phyloP scores from a whole-genome alignment of 176 grass and related monocot genomes.

The Musa troglodytarum region DNA sequence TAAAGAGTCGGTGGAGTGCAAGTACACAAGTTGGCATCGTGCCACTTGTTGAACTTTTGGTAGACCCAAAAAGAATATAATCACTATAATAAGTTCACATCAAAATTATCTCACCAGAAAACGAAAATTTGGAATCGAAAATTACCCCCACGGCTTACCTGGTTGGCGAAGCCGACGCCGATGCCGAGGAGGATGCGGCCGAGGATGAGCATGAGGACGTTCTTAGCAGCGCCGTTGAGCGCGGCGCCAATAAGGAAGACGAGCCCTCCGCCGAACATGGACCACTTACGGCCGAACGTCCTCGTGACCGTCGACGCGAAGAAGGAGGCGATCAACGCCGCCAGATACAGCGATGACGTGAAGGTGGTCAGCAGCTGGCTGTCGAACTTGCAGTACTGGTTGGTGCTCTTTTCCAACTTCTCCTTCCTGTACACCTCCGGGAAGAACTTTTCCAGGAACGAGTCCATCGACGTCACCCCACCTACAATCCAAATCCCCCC shows the following conservation, averaged over 20 bases:
- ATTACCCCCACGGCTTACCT: constrained; percentile 13
- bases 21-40: too few species aligned
- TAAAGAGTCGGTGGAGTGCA: too few species aligned
- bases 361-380: constrained; percentile 67
- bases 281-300: constrained; percentile 69
- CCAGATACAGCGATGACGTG: constrained; percentile 64
- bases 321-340: constrained; percentile 61
- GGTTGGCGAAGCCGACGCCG: constrained; percentile 39
- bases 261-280: constrained; percentile 73
- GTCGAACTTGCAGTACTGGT: constrained; percentile 89
- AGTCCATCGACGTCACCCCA: constrained; percentile 73
- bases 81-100: too few species aligned
- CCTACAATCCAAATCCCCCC: background rate
- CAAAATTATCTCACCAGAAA: too few species aligned
- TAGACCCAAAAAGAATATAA: too few species aligned
- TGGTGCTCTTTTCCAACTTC: constrained; percentile 35
- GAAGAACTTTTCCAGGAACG: constrained; percentile 65
- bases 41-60: too few species aligned
- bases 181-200: constrained; percentile 40
- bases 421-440: constrained; percentile 51
- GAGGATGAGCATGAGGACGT: constrained; percentile 35
- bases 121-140: too few species aligned
- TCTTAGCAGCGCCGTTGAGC: constrained; percentile 43
- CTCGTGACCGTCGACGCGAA: constrained; percentile 49
- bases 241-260: constrained; percentile 51